phyloP scores from a whole-genome alignment of 2,329 filamentous ascomycete genomes.

The Colletotrichum spaethianum region DNA sequence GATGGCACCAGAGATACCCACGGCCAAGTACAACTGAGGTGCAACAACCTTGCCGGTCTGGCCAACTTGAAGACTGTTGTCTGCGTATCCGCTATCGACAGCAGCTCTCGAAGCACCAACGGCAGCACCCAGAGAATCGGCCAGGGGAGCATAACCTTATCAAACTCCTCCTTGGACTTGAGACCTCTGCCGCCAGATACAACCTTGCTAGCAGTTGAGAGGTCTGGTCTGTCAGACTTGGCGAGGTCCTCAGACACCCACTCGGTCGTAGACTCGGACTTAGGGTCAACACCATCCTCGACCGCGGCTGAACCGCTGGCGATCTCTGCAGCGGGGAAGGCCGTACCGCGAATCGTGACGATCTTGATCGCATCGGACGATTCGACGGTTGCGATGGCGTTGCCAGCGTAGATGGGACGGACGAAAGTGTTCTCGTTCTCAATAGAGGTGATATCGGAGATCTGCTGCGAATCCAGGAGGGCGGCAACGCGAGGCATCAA shows the following conservation, averaged over 20 bases:
- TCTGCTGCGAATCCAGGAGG: constrained; percentile 90
- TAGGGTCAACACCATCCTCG: constrained; percentile 88
- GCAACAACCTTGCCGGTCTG: constrained; percentile 99
- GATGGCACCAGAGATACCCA: constrained; percentile 96
- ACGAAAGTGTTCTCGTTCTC: constrained; percentile 95
- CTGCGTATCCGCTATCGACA: constrained; percentile 96
- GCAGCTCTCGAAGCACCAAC: constrained; percentile 95
- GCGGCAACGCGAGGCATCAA: constrained; percentile 92
- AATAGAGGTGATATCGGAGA: constrained; percentile 91
- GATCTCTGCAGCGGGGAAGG: constrained; percentile 82
- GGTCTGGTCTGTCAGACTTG: constrained; percentile 93
- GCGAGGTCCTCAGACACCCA: constrained; percentile 96
- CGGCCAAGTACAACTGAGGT: constrained; percentile 93
- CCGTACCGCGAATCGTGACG: constrained; percentile 92
- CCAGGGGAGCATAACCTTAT: constrained; percentile 93
- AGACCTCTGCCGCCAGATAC: constrained; percentile 95
- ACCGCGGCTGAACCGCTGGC: constrained; percentile 82
- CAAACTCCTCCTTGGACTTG: constrained; percentile 98
- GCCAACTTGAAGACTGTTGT: constrained; percentile 98
- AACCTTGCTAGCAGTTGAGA: constrained; percentile 89
- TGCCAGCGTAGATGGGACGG: constrained; percentile 96
- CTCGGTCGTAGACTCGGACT: constrained; percentile 79
- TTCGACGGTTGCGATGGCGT: constrained; percentile 96
- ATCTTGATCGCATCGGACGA: constrained; percentile 89
- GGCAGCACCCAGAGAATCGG: constrained; percentile 93